These are phyloP conservation scores for Fusarium chuoi DNA, from an alignment of 2,329 filamentous ascomycete species.

Conservation along the genomic window DNA sequence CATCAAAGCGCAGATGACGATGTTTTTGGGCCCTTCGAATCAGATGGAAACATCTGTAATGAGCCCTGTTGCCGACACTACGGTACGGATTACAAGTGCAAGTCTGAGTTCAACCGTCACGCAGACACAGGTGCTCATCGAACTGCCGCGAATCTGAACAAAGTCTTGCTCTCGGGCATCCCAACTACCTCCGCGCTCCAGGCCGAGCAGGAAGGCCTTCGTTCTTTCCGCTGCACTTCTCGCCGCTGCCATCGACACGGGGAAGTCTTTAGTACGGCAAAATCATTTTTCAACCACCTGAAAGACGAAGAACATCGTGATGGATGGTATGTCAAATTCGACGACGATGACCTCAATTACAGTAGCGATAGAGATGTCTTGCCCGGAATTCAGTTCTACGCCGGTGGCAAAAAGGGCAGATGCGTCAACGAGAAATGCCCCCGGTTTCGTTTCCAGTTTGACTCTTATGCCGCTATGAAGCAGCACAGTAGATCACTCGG, in stretches of 20 bases:
- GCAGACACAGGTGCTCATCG: constrained; percentile 11
- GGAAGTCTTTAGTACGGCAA: constrained; percentile 2
- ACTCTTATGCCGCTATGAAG: not conserved
- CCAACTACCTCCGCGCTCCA: not conserved
- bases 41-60: constrained; percentile 6
- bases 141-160: constrained; percentile 18
- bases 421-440: constrained; percentile 23
- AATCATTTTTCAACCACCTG: constrained; percentile 22
- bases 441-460: not conserved
- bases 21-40: not conserved
- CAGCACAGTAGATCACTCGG: constrained; percentile 12
- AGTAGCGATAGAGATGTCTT: not conserved
- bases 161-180: not conserved
- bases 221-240: constrained; percentile 27
- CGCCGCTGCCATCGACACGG: constrained; percentile 18
- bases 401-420: not conserved
- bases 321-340: not conserved
- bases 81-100: constrained; percentile 24
- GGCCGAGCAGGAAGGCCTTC: constrained; percentile 33
- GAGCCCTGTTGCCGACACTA: constrained; percentile 34
- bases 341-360: not conserved
- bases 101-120: constrained; percentile 34
- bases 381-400: constrained; percentile 8
- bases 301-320: constrained; percentile 2
- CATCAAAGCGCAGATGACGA: not conserved